Evolutionary conservation across 306 rosid genomes (phyloP).

Genomic region (Cyamopsis tetragonoloba): DNA sequence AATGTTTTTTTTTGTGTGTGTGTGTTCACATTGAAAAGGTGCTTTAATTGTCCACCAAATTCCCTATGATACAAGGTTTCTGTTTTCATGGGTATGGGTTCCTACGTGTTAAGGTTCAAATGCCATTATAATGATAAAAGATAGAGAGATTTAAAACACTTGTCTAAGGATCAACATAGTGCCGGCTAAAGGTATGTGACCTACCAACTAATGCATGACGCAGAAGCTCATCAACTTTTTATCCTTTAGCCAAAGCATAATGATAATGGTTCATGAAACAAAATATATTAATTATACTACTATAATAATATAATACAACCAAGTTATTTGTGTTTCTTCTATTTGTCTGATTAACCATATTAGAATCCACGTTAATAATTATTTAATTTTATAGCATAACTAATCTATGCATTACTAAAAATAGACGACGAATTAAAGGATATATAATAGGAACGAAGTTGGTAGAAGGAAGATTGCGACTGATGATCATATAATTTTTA

Average conservation of each 20-base stretch:
- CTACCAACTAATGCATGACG: conserved; percentile 37
- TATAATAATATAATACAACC: neutral
- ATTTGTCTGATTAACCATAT: neutral
- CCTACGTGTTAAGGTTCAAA: conserved; percentile 10
- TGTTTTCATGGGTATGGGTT: no score
- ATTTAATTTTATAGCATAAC: neutral
- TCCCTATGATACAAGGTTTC: no score
- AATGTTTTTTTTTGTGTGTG: neutral
- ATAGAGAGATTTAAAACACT: conserved; percentile 5
- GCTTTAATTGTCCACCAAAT: neutral
- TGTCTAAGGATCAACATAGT: conserved; percentile 26
- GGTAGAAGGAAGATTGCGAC: conserved; percentile 1
- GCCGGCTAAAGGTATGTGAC: conserved; percentile 33
- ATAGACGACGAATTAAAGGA: neutral
- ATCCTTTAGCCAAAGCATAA: conserved; percentile 25
- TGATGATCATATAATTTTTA: neutral
- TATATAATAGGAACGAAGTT: neutral
- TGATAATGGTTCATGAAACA: conserved; percentile 18
- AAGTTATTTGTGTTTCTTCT: conserved; percentile 12
- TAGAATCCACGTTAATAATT: conserved; percentile 10
- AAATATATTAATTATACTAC: no score
- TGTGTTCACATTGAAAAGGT: neutral
- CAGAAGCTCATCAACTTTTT: neutral
- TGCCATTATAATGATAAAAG: conserved; percentile 24
- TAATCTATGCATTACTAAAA: neutral